Evolutionary conservation across 208 protist species (phyloP).

Genomic region (Cochliopodium minus): DNA sequence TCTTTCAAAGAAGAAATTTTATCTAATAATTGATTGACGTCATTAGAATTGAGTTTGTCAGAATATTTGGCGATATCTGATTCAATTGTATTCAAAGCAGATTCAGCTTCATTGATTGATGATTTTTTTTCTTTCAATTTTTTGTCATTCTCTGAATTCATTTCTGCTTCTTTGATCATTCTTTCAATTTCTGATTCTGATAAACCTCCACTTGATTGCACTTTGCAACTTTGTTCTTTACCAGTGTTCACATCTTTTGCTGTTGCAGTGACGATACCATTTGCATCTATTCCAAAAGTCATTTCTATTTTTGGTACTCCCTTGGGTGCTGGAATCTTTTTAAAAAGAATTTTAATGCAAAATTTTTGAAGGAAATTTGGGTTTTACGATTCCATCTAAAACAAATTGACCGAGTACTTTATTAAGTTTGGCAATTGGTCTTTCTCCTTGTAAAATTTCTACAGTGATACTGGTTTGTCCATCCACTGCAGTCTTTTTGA

Average conservation of each 20-base stretch:
- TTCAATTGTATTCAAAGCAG: slow-evolving; percentile 42
- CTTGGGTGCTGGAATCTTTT: slow-evolving; percentile 39
- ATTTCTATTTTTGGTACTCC: slow-evolving; percentile 82
- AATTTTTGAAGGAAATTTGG: slow-evolving; percentile 59
- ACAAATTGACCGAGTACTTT: slow-evolving; percentile 71
- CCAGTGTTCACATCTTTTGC: slow-evolving; percentile 28
- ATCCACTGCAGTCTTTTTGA: slow-evolving; percentile 54
- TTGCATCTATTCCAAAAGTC: slow-evolving; percentile 64
- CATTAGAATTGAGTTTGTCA: neutral
- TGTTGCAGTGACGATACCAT: slow-evolving; percentile 33
- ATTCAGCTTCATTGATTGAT: slow-evolving; percentile 55
- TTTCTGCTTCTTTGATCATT: slow-evolving; percentile 59
- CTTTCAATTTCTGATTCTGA: slow-evolving; percentile 53
- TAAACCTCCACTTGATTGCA: slow-evolving; percentile 56
- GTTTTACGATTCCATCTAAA: slow-evolving; percentile 58
- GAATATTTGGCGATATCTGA: slow-evolving; percentile 39
- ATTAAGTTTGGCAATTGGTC: slow-evolving; percentile 75
- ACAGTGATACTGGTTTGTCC: slow-evolving; percentile 86
- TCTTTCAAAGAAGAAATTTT: too few relatives aligned
- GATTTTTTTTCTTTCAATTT: slow-evolving; percentile 46
- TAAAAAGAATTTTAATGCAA: slow-evolving; percentile 28
- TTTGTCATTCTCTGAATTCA: slow-evolving; percentile 50
- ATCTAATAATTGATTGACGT: too few relatives aligned
- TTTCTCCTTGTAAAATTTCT: slow-evolving; percentile 86
- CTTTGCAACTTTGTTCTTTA: slow-evolving; percentile 76